Base-by-base conservation (phyloP, 169 alveolate genomes). In the Condylostoma magnum region DNA sequence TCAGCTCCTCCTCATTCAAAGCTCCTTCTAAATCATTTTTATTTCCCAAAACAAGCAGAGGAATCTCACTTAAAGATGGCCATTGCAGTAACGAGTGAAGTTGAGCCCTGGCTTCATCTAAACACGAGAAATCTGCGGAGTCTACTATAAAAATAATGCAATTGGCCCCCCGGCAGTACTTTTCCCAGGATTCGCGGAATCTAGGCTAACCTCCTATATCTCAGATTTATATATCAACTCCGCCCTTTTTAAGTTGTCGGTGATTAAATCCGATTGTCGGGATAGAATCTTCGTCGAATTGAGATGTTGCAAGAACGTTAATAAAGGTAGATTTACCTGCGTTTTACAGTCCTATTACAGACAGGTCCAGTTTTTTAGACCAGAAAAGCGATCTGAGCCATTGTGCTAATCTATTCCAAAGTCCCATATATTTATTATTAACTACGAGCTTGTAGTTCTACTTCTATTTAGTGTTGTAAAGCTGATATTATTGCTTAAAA, bases 241-340 rank as follows among this genome's bases (percentile, higher is more conserved):
- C 76, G 27, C 88, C 89, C 53, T 80, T 84, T 77, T 77, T 88
- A 10, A 82, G 46, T 43, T 82, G 70, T 54, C 82, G 68, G 38
- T 68, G 48, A 70, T 78, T 84, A 48, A 84, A 81, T 18, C 94
- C 92, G 10, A 88, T 80, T 27, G 91, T 88, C 30, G 90, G 90
- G 27, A 83, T 80, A 18, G 87, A 76, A 51, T 83, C 90, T 57
- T 87, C 94, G 28, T 87, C 94, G 54, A 75, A 82, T 65, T 87
- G 77, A 25, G 89, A 87, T 6, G 94, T 87, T 15, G 90, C 84
- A 38, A 87, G 60, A 3, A 80, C 57, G 41, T 83, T 85, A 4
- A 87, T 83, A 8, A 87, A 63, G 25, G 94, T 87, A 28, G 86
- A 80, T 75, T 87, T 87, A 3, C 94, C 94, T 41, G 91, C 90